Base-by-base conservation (phyloP, 495 filamentous ascomycete species). In the Endocarpon pusillum region DNA sequence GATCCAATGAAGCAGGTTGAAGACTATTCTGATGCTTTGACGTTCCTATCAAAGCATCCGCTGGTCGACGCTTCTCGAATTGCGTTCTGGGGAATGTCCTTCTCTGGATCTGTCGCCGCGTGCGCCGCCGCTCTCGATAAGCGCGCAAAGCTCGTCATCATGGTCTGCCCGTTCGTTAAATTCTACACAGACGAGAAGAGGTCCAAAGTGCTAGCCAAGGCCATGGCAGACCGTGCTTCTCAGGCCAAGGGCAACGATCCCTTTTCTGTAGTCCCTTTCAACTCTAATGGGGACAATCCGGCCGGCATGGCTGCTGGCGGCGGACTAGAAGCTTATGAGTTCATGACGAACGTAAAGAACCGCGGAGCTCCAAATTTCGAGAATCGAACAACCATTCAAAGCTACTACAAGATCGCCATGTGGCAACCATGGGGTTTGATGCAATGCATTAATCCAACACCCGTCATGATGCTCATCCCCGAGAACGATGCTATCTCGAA, bases 81-180 rank as follows among this genome's bases (percentile, higher is more conserved):
- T 11, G 42, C 32, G 0, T 34, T 63, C 28, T 67, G 59, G 59
- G 63, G 61, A 14, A 42, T 61, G 35, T 64, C 59, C 0, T 46
- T 59, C 17, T 34, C 40, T 11, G 58, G 21, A 0, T 35, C 34
- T 1, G 41, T 53, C 1, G 46, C 42, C 0, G 24, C 53, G 0
- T 26, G 8, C 18, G 42, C 51, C 0, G 54, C 55, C 1, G 44
- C 47, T 0, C 11, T 57, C 0, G 55, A 65, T 37, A 38, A 40
- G 31, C 48, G 58, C 16, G 37, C 40, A 7, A 21, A 33, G 7
- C 12, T 29, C n/a, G 33, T 44, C 19, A 43, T 57, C 19, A 34
- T 38, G 19, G 32, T 49, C 9, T 49, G 40, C 32, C 57, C 52
- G 3, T 29, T 46, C 16, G 28, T 43, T 14, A 38, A 34, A 15